A percentile compares a stretch with the other conserved stretches of the same genome.
These are phyloP conservation scores for Clarireedia homoeocarpa DNA, from an alignment of 2,329 filamentous ascomycete species.

Conservation along the genomic window DNA sequence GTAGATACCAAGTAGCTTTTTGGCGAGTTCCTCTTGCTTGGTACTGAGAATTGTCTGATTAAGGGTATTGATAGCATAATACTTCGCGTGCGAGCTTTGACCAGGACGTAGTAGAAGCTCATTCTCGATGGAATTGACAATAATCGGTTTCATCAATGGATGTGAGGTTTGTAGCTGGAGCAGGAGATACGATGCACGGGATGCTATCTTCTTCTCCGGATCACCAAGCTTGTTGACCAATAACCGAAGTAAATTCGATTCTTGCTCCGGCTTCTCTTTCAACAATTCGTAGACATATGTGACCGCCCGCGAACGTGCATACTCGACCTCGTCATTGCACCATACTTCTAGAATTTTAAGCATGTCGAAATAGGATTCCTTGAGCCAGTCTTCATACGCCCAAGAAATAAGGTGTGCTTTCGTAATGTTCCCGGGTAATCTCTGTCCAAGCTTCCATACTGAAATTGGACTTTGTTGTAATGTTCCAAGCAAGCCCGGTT, in stretches of 20 bases:
- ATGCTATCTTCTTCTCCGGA: constrained; percentile 90
- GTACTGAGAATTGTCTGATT: constrained; percentile 91
- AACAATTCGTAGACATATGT: constrained; percentile 88
- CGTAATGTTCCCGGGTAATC: constrained; percentile 65
- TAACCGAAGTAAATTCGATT: constrained; percentile 83
- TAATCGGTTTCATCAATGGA: constrained; percentile 86
- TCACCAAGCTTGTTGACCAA: constrained; percentile 97
- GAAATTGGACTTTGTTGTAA: constrained; percentile 52
- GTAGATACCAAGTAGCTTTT: constrained; percentile 79
- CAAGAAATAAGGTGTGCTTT: constrained; percentile 75
- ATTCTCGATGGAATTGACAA: constrained; percentile 77
- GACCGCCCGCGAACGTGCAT: constrained; percentile 77
- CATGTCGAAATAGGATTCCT: constrained; percentile 87
- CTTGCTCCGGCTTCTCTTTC: constrained; percentile 94
- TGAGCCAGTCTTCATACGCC: constrained; percentile 93
- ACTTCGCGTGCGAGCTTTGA: constrained; percentile 82
- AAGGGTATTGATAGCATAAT: constrained; percentile 92
- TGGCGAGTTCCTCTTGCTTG: constrained; percentile 74
- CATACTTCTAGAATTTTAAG: constrained; percentile 86
- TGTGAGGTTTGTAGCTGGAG: constrained; percentile 84
- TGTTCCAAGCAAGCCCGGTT: constrained; percentile 66
- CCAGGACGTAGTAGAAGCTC: constrained; percentile 82
- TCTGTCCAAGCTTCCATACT: constrained; percentile 60
- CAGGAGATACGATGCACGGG: constrained; percentile 85
- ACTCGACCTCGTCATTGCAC: constrained; percentile 94